These are phyloP conservation scores for Clitoria ternatea DNA, from an alignment of 306 rosid genomes.

Conservation along the genomic window DNA sequence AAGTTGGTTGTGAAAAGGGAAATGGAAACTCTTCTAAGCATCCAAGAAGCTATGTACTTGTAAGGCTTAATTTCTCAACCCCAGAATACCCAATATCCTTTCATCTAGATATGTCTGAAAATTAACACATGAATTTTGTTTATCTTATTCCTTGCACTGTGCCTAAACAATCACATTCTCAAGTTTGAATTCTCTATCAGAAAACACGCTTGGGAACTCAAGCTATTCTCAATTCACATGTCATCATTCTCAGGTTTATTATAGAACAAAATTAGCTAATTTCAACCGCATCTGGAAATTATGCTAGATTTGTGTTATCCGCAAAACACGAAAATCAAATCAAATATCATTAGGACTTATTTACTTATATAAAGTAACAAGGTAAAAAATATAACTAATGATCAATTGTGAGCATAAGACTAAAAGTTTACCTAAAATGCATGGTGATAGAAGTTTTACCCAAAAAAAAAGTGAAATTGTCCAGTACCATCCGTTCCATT, in stretches of 20 bases:
- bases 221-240: neutral
- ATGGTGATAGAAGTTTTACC: slow-evolving; percentile 13
- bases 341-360: neutral
- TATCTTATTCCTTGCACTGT: neutral
- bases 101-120: neutral
- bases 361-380: slow-evolving; percentile 8
- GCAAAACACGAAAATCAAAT: neutral
- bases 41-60: neutral
- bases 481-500: slow-evolving; percentile 11
- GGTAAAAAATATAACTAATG: neutral
- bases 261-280: neutral
- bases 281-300: neutral
- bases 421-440: slow-evolving; percentile 21
- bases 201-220: neutral
- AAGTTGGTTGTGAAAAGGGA: neutral
- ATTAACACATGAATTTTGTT: neutral
- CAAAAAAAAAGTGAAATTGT: neutral
- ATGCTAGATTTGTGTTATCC: neutral
- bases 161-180: neutral
- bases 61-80: neutral
- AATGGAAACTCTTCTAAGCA: neutral
- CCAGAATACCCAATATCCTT: neutral
- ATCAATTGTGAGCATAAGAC: neutral
- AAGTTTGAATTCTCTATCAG: neutral
- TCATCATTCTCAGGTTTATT: neutral